Conservation (phyloP, 2,329 filamentous ascomycete genomes). For the Fusarium torulosum region DNA sequence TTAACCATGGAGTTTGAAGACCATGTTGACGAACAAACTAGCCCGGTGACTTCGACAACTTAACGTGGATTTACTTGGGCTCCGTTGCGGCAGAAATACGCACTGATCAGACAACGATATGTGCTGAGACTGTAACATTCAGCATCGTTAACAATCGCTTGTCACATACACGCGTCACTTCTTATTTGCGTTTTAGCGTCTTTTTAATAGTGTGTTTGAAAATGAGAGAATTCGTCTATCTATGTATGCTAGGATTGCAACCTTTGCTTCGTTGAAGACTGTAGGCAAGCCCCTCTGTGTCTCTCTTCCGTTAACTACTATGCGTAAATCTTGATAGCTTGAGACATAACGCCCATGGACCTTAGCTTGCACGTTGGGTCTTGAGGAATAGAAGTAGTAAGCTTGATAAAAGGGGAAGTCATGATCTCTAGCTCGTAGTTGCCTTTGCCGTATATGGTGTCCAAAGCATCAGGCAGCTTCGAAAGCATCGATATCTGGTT, state of each 20-base stretch:
- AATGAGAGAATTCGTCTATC: too few species aligned
- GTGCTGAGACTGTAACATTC: too few species aligned
- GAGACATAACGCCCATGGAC: not conserved
- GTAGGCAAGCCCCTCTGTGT: not conserved
- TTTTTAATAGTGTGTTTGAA: too few species aligned
- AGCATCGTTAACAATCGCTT: too few species aligned
- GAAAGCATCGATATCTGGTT: not conserved
- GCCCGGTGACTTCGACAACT: not conserved
- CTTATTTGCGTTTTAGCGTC: too few species aligned
- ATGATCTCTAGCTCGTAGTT: not conserved
- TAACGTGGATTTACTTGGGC: too few species aligned
- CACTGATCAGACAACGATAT: too few species aligned
- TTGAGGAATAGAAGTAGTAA: not conserved
- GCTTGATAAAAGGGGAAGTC: not conserved
- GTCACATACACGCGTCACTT: too few species aligned
- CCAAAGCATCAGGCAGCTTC: not conserved
- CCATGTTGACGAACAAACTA: not conserved
- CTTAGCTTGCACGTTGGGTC: slow-evolving; percentile 4
- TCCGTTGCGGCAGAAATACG: too few species aligned
- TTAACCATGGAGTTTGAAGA: not conserved
- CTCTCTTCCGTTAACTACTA: not conserved
- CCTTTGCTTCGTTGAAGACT: not conserved
- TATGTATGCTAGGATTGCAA: not conserved
- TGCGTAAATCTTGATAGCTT: not conserved
- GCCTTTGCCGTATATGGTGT: slow-evolving; percentile 10